Percentiles rank a stretch among this genome's conserved stretches.
Evolutionary conservation across 441 rosid genomes (phyloP).

Genomic region (Arabidopsis lyrata): DNA sequence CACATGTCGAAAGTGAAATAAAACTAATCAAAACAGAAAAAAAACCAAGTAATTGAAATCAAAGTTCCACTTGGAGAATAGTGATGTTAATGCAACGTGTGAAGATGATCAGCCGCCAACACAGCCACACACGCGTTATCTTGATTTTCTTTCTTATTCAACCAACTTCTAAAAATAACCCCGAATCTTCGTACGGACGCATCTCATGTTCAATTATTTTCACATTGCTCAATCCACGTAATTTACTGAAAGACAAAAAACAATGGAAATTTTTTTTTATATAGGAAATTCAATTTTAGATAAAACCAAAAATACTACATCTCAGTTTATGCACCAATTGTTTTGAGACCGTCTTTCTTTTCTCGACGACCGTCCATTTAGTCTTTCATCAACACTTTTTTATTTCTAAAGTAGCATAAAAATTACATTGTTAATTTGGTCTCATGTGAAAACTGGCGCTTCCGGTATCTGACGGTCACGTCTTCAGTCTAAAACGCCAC

Average conservation of each 20-base stretch:
- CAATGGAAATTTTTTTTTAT: background rate
- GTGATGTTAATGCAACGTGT: slow-evolving; percentile 43
- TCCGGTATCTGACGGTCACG: slow-evolving; percentile 53
- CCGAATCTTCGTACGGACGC: slow-evolving; percentile 37
- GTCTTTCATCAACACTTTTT: background rate
- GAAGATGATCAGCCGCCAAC: slow-evolving; percentile 48
- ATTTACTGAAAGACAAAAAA: background rate
- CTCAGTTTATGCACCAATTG: background rate
- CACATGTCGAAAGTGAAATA: slow-evolving; percentile 29
- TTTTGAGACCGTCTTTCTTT: slow-evolving; percentile 2
- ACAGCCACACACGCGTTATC: slow-evolving; percentile 42
- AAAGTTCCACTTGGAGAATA: slow-evolving; percentile 5
- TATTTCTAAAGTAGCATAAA: background rate
- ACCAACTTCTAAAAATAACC: slow-evolving; percentile 16
- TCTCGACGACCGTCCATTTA: slow-evolving; percentile 22
- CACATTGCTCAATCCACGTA: slow-evolving; percentile 33
- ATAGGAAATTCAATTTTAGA: background rate
- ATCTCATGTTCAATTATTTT: slow-evolving; percentile 34
- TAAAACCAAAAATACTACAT: background rate
- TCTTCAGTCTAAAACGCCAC: slow-evolving; percentile 45
- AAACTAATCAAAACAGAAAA: background rate
- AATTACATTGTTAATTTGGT: background rate
- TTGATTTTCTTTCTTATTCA: slow-evolving; percentile 2
- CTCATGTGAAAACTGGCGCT: slow-evolving; percentile 40
- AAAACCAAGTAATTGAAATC: background rate